Conservation (phyloP, 768 basidiomycete genomes). For the Suillus decipiens region DNA sequence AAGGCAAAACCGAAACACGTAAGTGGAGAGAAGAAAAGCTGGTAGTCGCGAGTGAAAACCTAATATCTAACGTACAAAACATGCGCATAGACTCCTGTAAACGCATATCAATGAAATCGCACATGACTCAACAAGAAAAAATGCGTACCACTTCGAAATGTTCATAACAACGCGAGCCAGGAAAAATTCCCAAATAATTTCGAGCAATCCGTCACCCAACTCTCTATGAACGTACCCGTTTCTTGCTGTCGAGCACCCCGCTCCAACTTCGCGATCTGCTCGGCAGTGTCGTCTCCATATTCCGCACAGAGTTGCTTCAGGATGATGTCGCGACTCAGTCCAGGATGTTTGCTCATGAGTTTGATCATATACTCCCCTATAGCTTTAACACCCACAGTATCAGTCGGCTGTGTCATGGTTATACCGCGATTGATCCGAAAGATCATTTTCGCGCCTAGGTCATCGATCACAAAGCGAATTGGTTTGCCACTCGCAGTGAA, state of each 20-base stretch:
- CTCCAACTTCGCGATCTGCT: background rate
- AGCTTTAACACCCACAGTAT: conserved; percentile 7
- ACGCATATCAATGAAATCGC: background rate
- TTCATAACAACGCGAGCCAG: background rate
- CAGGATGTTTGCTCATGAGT: conserved; percentile 18
- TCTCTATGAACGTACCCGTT: background rate
- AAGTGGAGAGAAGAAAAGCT: background rate
- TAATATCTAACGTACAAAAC: background rate
- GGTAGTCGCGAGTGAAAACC: background rate
- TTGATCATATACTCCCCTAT: conserved; percentile 22
- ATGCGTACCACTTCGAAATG: background rate
- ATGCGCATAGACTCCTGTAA: background rate
- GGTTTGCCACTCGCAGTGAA: conserved; percentile 18
- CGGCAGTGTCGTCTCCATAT: background rate
- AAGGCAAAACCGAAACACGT: background rate
- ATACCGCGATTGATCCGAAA: conserved; percentile 18
- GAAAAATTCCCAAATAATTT: background rate
- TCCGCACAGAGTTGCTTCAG: conserved; percentile 1
- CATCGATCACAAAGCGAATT: conserved; percentile 18
- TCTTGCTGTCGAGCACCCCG: background rate
- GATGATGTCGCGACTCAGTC: conserved; percentile 18
- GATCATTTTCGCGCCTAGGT: conserved; percentile 13
- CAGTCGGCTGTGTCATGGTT: conserved; percentile 8
- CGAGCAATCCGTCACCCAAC: background rate
- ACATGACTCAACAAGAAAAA: background rate